A percentile compares a stretch with the other conserved stretches of the same genome.
Evolutionary conservation across 108 stramenopile species (phyloP).

Genomic region (Nannochloropsis oceanica): DNA sequence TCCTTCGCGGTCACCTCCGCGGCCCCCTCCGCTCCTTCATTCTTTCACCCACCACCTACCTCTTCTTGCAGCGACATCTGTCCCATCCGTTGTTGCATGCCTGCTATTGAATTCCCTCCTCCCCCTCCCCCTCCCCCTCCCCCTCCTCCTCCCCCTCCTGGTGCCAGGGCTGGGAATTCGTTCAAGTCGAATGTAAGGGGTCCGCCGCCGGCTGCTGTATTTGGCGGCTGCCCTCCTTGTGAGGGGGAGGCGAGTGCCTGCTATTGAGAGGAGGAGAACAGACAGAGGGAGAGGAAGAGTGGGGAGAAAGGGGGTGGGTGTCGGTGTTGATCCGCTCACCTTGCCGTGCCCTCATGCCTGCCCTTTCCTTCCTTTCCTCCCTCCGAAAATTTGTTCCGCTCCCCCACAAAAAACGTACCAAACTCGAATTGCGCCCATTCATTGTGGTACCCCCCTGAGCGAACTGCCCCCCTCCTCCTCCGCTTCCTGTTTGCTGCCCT

Average conservation of each 20-base stretch:
- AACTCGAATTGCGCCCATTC: neutral
- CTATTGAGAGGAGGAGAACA: neutral
- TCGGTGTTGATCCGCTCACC: neutral
- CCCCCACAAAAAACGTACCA: neutral
- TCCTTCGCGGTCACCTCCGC: neutral
- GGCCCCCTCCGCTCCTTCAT: neutral
- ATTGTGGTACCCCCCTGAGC: neutral
- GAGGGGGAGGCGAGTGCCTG: neutral
- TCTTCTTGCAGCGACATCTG: neutral
- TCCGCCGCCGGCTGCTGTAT: neutral
- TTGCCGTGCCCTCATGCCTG: neutral
- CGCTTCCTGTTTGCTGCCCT: neutral
- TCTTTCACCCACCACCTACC: neutral
- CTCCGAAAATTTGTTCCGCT: neutral
- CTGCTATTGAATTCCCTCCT: neutral
- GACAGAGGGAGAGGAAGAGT: neutral
- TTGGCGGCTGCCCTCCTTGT: neutral
- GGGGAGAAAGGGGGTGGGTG: neutral
- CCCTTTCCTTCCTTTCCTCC: neutral
- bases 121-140: neutral
- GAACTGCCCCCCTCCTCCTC: neutral
- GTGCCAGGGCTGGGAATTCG: neutral
- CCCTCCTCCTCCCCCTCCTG: neutral
- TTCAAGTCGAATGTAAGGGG: neutral
- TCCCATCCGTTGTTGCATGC: neutral